Evolutionary conservation across 1,284 basidiomycete genomes (phyloP).

Genomic region (Papiliotrema flavescens): DNA sequence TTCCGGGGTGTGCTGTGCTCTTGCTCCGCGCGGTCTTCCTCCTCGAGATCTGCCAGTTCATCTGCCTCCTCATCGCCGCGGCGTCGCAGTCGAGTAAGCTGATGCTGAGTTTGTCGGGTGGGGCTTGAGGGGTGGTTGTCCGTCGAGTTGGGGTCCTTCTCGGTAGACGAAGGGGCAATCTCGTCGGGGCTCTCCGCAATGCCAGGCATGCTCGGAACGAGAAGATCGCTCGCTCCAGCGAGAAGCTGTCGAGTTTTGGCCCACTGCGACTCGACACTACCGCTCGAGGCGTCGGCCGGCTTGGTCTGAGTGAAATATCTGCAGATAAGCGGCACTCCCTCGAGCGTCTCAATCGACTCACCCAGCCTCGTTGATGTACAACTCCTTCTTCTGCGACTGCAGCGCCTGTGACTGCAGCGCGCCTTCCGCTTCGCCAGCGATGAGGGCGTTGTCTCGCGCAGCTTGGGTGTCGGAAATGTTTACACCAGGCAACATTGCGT

Average conservation of each 20-base stretch:
- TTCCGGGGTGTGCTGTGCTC: not conserved
- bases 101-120: conserved; percentile 2
- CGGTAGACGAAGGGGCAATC: not conserved
- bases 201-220: not conserved
- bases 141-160: conserved; percentile 4
- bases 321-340: too few relatives aligned
- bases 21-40: not conserved
- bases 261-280: not conserved
- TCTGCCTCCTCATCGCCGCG: too few relatives aligned
- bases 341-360: conserved; percentile 12
- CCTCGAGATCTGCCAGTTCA: not conserved
- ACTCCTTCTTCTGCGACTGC: conserved; percentile 16
- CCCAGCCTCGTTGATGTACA: conserved; percentile 42
- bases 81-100: not conserved
- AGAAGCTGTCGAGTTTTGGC: not conserved
- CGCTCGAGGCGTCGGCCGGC: conserved; percentile 13
- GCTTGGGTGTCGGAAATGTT: conserved; percentile 39
- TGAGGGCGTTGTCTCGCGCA: conserved; percentile 37
- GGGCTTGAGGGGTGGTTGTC: conserved; percentile 2
- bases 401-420: conserved; percentile 11
- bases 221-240: conserved; percentile 8
- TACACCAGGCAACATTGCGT: conserved; percentile 29
- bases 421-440: conserved; percentile 33
- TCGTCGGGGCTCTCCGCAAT: not conserved
- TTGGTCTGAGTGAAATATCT: conserved; percentile 45